Conservation (phyloP, 2,329 filamentous ascomycete species). For the Penicillium sp. region DNA sequence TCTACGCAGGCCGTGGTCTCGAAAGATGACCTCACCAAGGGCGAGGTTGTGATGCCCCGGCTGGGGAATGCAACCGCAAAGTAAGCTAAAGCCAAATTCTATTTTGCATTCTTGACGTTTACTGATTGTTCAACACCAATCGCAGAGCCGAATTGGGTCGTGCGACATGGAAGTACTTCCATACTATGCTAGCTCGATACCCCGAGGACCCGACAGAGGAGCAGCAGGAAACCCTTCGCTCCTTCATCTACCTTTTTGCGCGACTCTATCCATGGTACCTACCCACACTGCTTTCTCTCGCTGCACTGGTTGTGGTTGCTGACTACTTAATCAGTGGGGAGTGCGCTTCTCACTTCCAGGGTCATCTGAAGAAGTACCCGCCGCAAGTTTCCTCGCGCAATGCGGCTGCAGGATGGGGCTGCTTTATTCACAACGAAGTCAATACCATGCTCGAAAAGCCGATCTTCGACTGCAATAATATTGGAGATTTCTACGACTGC, state of each 20-base stretch:
- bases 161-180: slow-evolving; percentile 58
- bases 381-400: slow-evolving; percentile 56
- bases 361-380: slow-evolving; percentile 53
- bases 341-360: slow-evolving; percentile 56
- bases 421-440: slow-evolving; percentile 59
- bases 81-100: too few relatives aligned
- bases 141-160: slow-evolving; percentile 56
- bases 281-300: background rate
- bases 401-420: slow-evolving; percentile 57
- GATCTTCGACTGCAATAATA: slow-evolving; percentile 55
- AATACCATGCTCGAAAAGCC: slow-evolving; percentile 55
- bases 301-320: background rate
- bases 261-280: slow-evolving; percentile 55
- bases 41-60: slow-evolving; percentile 40
- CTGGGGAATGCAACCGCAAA: slow-evolving; percentile 44
- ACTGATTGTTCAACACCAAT: too few relatives aligned
- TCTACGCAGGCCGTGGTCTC: too few relatives aligned
- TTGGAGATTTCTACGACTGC: slow-evolving; percentile 60
- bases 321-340: slow-evolving; percentile 50
- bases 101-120: background rate
- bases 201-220: slow-evolving; percentile 55
- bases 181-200: slow-evolving; percentile 59
- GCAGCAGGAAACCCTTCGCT: slow-evolving; percentile 51
- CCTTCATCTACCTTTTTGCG: slow-evolving; percentile 57
- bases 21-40: too few relatives aligned